Conservation (phyloP, 768 basidiomycete species). For the Kwoniella bestiolae region DNA sequence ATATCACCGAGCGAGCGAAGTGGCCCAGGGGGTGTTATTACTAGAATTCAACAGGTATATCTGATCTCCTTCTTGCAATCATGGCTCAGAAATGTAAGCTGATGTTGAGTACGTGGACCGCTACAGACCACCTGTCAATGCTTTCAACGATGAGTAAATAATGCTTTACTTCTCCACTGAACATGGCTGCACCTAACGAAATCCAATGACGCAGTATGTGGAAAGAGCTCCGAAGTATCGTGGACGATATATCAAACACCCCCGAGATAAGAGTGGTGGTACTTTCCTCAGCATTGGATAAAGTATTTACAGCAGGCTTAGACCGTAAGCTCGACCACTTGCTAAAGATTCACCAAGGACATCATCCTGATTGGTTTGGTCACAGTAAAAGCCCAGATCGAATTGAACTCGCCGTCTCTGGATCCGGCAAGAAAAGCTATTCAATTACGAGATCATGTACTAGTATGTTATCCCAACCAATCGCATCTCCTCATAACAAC, state of each 20-base stretch:
- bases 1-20: conserved; percentile 33
- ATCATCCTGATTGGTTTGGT: not conserved
- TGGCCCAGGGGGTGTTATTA: conserved; percentile 33
- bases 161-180: not conserved
- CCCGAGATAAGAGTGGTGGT: conserved; percentile 73
- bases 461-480: conserved; percentile 40
- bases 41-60: conserved; percentile 48
- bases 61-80: no score
- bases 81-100: not conserved
- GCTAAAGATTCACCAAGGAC: no score
- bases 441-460: conserved; percentile 58
- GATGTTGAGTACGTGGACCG: not conserved
- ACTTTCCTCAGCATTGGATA: conserved; percentile 70
- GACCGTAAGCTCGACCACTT: conserved; percentile 77
- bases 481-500: not conserved
- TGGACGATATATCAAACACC: conserved; percentile 64
- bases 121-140: conserved; percentile 53
- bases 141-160: conserved; percentile 53
- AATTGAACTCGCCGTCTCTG: conserved; percentile 13
- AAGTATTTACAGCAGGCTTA: conserved; percentile 80
- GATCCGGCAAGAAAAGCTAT: conserved; percentile 53
- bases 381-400: conserved; percentile 34
- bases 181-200: not conserved
- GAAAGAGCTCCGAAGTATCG: conserved; percentile 68
- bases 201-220: conserved; percentile 65